These are phyloP conservation scores for Anisodus acutangulus DNA, from an alignment of 257 asterid genomes.

Conservation along the genomic window DNA sequence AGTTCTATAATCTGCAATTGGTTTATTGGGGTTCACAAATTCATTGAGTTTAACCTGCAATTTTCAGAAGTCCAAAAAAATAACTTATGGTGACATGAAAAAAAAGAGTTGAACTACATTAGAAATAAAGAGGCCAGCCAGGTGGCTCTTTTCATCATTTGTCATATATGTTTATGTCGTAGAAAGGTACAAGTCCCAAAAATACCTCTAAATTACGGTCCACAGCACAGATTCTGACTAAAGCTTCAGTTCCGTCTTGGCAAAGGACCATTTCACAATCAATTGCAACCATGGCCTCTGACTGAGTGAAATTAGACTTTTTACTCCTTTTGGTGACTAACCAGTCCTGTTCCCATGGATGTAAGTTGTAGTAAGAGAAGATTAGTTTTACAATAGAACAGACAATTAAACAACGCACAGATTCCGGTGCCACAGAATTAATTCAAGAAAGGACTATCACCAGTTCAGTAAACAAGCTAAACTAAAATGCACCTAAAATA, in stretches of 20 bases:
- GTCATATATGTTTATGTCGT: background rate
- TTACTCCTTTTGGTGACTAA: slow-evolving; percentile 51
- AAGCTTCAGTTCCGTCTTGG: slow-evolving; percentile 90
- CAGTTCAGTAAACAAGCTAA: slow-evolving; percentile 1
- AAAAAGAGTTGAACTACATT: background rate
- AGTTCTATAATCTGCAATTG: slow-evolving; percentile 83
- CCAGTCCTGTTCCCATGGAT: slow-evolving; percentile 68
- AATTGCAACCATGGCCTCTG: slow-evolving; percentile 65
- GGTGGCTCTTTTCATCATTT: background rate
- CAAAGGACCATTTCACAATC: slow-evolving; percentile 99
- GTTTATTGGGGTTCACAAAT: slow-evolving; percentile 76
- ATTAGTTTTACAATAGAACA: background rate
- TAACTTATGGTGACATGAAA: too few species aligned
- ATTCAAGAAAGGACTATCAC: background rate
- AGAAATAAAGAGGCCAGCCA: background rate
- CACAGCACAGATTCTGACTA: slow-evolving; percentile 89
- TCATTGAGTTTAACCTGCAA: slow-evolving; percentile 75
- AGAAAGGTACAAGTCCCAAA: background rate
- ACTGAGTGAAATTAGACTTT: slow-evolving; percentile 52
- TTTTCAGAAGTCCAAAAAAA: background rate
- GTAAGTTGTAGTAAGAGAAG: slow-evolving; percentile 28
- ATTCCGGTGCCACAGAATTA: slow-evolving; percentile 18
- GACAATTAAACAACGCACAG: background rate
- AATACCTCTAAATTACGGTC: slow-evolving; percentile 78
- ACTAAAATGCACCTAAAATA: slow-evolving; percentile 19